Percentiles rank a stretch among this genome's conserved stretches.
phyloP scores from a whole-genome alignment of 805 yeast genomes.

The Wickerhamomyces xylosicus region DNA sequence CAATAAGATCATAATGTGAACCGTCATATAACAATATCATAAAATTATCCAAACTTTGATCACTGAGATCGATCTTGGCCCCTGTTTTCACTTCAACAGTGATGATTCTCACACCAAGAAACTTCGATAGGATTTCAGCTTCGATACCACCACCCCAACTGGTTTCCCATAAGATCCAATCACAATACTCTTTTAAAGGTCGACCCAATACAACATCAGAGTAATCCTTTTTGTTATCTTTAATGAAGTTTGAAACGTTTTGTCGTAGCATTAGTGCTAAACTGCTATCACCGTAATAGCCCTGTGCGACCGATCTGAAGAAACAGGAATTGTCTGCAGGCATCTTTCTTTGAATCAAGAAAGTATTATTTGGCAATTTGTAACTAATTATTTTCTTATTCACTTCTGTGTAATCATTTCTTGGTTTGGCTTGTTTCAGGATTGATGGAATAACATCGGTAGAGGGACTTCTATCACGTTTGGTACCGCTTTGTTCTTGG shows the following conservation, averaged over 20 bases:
- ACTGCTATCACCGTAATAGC: conserved; percentile 31
- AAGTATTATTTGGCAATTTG: conserved; percentile 14
- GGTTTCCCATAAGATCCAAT: conserved; percentile 49
- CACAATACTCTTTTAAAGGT: conserved; percentile 35
- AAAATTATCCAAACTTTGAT: conserved; percentile 24
- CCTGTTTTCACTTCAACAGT: conserved; percentile 60
- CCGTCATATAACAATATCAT: conserved; percentile 57
- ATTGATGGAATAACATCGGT: not conserved
- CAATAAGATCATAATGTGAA: conserved; percentile 61
- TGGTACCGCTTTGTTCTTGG: not conserved
- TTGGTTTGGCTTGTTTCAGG: conserved; percentile 1
- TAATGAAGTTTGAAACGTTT: conserved; percentile 38
- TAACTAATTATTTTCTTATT: not conserved
- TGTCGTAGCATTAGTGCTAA: conserved; percentile 39
- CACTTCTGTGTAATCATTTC: conserved; percentile 5
- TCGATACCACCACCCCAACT: conserved; percentile 87
- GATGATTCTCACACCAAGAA: conserved; percentile 39
- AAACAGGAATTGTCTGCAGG: conserved; percentile 76
- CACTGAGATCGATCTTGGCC: conserved; percentile 39
- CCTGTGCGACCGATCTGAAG: conserved; percentile 54
- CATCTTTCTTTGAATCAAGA: conserved; percentile 42
- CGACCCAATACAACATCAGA: conserved; percentile 48
- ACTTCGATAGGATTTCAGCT: conserved; percentile 46
- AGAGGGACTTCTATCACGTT: no score
- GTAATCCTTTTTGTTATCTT: conserved; percentile 33